Evolutionary conservation across 139 green algal species (phyloP), one percentile per base, ranked within the genome.

Genomic region (Haematococcus lacustris): DNA sequence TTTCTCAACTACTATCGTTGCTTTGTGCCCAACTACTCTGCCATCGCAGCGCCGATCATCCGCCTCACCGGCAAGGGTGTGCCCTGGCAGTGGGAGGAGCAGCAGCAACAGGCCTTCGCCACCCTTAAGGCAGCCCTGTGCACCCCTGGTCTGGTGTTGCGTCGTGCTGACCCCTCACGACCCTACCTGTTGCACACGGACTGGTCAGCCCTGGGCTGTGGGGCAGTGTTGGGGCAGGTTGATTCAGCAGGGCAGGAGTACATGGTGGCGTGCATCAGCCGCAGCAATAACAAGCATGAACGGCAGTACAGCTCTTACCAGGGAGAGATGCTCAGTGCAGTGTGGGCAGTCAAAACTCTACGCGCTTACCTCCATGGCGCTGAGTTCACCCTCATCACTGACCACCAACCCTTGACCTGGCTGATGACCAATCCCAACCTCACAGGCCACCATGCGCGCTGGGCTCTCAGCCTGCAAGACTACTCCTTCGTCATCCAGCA

Each of bases 261-360:
- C 39, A 73, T 86, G 63, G 21, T 63, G 13, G 80, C 80, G 2
- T 81, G 74, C 50, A 53, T 79, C 41, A 73, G 37, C 47, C 60
- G 80, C 23, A 59, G 47, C 0, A 32, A 71, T 35, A 81, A 83
- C 39, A 32, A 40, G 7, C 68, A 79, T 50, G 77, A 86, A 41
- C 30, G 26, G 0, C 43, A 38, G 0, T 82, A 82, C 41, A 28
- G 38, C 1, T 61, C 39, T 0, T 78, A 60, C 43, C 73, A 85
- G 23, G 71, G 77, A 2, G 78, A 88, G 68, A 53, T 80, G 66
- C 66, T 83, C n/a, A n/a, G n/a, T n/a, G n/a, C n/a, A n/a, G n/a
- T n/a, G n/a, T n/a, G n/a, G n/a, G n/a, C n/a, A n/a, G n/a, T n/a
- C n/a, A n/a, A n/a, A n/a, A n/a, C n/a, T n/a, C n/a, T n/a, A n/a